Evolutionary conservation across 2,329 filamentous ascomycete species (phyloP), one percentile per base, ranked within the genome.

Genomic region (Colletotrichum echinochloae): DNA sequence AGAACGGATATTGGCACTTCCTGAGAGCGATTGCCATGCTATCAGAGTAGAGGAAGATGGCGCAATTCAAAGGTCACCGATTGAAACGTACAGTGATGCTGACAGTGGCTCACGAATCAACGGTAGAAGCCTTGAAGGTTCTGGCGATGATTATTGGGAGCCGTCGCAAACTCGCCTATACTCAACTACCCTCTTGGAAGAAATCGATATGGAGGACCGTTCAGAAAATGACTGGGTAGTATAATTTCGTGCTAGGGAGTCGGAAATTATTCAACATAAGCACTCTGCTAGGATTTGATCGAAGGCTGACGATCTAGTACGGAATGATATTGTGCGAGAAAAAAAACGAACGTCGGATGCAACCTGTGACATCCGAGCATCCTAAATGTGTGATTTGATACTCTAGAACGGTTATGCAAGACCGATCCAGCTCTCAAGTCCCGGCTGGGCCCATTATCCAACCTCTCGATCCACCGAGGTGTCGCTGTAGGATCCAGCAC

Each of bases 281-380:
- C 28, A 48, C 20, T 59, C n/a, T 57, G 39, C 28, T 56, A 54
- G 51, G 69, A 30, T 60, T 28, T 33, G 55, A 46, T 37, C 30
- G 62, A 48, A 56, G 5, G 44, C 51, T 60, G 37, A 57, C 28
- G 49, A 60, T 62, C 37, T 52, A 63, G 33, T 65, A 35, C 41
- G 35, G 56, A 63, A 54, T 44, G 65, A 44, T 71, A 63, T 63
- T 54, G 35, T 54, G 57, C 52, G 68, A 62, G 68, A 71, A 56
- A 51, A 56, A 51, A 37, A 59, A 28, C 28, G 35, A 46, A 68
- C 26, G 65, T 48, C 64, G 52, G 59, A 55, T 62, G 57, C 68
- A 71, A 48, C 68, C 68, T 61, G 65, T 63, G 68, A 62, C 68
- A 63, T 49, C 61, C 52, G 59, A 68, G 37, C 59, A 62, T 54